A percentile compares a stretch with the other conserved stretches of the same genome.
These are phyloP conservation scores for Corchorus olitorius DNA, from an alignment of 345 rosid genomes.

Conservation along the genomic window DNA sequence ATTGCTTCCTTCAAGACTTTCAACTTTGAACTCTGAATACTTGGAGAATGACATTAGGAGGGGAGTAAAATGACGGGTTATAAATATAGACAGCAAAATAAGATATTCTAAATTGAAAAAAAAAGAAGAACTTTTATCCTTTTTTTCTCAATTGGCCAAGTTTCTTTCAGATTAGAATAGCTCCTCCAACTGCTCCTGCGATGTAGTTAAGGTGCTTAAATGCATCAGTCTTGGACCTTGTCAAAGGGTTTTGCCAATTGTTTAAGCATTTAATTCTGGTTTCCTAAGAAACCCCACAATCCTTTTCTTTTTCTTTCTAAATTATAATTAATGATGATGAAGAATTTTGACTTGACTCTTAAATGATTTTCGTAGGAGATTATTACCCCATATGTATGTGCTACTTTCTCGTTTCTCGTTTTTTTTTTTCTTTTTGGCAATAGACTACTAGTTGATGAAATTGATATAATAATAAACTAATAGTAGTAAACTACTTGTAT, in stretches of 20 bases:
- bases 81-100: too few species aligned
- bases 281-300: neutral
- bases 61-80: too few species aligned
- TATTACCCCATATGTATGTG: neutral
- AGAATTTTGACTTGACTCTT: neutral
- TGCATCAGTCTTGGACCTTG: neutral
- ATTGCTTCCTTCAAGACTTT: too few species aligned
- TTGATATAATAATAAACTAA: too few species aligned
- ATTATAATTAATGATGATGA: neutral
- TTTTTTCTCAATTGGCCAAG: too few species aligned
- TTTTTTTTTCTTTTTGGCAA: too few species aligned
- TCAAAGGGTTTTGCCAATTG: neutral
- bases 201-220: conserved; percentile 1
- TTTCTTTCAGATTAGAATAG: too few species aligned
- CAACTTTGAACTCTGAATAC: neutral
- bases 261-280: neutral
- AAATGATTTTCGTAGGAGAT: neutral
- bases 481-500: too few species aligned
- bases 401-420: too few species aligned
- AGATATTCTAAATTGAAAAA: too few species aligned
- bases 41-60: neutral
- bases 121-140: too few species aligned
- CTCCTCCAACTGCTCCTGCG: neutral
- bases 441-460: too few species aligned
- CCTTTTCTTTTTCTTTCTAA: neutral